A percentile compares a stretch with the other conserved stretches of the same genome.
phyloP scores from a whole-genome alignment of 495 filamentous ascomycete genomes.

The Penicillium canariense region DNA sequence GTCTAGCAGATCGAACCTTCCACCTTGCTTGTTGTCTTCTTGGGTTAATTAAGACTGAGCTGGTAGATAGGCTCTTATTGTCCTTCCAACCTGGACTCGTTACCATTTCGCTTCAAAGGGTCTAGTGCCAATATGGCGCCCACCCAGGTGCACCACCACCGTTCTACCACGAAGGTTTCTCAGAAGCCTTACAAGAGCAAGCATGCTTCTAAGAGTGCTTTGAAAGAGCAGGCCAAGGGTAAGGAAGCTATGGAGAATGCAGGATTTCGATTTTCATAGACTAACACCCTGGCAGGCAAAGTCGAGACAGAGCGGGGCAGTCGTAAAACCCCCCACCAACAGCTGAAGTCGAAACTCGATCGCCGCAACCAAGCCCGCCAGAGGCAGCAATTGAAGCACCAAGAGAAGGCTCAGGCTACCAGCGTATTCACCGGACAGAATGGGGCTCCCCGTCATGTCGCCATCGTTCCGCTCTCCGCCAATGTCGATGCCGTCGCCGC shows the following conservation, averaged over 20 bases:
- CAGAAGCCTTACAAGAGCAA: slow-evolving; percentile 90
- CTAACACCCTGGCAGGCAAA: slow-evolving; percentile 50
- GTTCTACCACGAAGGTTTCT: slow-evolving; percentile 79
- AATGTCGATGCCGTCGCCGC: slow-evolving; percentile 65
- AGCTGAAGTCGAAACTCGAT: slow-evolving; percentile 95
- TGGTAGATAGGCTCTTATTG: slow-evolving; percentile 1
- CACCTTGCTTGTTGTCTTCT: slow-evolving; percentile 6
- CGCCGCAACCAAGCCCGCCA: slow-evolving; percentile 91
- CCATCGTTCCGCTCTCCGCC: slow-evolving; percentile 77
- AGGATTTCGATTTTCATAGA: not conserved
- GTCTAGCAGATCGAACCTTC: slow-evolving; percentile 7
- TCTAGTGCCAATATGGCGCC: slow-evolving; percentile 56
- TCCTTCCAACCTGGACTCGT: slow-evolving; percentile 49
- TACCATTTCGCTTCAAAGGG: slow-evolving; percentile 89
- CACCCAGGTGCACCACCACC: slow-evolving; percentile 73
- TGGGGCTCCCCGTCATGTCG: slow-evolving; percentile 88
- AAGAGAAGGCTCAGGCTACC: slow-evolving; percentile 68
- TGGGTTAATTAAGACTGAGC: slow-evolving; percentile 6
- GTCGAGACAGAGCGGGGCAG: slow-evolving; percentile 58
- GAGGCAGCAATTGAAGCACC: slow-evolving; percentile 73
- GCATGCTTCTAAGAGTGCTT: slow-evolving; percentile 80
- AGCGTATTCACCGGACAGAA: slow-evolving; percentile 80
- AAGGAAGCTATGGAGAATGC: slow-evolving; percentile 3
- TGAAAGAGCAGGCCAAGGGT: slow-evolving; percentile 83
- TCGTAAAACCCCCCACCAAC: slow-evolving; percentile 89